Conservation (phyloP, 176 grass and related monocot species). For the Carex scoparia region DNA sequence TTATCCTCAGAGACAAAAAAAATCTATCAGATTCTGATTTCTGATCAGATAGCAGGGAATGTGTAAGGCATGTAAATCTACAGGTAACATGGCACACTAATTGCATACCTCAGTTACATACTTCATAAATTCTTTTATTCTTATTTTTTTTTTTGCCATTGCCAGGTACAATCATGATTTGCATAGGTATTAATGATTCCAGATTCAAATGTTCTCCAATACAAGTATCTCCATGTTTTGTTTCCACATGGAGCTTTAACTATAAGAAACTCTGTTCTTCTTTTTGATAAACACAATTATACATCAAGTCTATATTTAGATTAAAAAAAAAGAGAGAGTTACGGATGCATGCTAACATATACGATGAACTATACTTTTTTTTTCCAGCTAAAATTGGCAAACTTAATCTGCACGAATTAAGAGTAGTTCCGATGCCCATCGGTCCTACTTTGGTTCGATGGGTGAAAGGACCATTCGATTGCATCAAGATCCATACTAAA, state of each 20-base stretch:
- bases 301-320: no score
- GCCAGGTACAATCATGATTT: not conserved
- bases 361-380: no score
- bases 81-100: not conserved
- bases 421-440: no score
- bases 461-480: no score
- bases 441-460: no score
- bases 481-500: no score
- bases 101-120: not conserved
- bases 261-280: not conserved
- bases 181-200: not conserved
- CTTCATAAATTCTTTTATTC: not conserved
- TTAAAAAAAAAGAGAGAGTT: no score
- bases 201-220: not conserved
- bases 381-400: no score
- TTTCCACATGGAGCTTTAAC: not conserved
- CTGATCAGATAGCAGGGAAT: not conserved
- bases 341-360: no score
- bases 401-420: no score
- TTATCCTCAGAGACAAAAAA: not conserved
- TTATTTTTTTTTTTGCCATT: not conserved
- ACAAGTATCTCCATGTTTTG: not conserved
- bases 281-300: not conserved
- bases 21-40: not conserved
- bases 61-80: not conserved